Percentiles rank a stretch among this genome's conserved stretches.
phyloP scores from a whole-genome alignment of 1,139 yeast species.

The Scheffersomyces insectosa region DNA sequence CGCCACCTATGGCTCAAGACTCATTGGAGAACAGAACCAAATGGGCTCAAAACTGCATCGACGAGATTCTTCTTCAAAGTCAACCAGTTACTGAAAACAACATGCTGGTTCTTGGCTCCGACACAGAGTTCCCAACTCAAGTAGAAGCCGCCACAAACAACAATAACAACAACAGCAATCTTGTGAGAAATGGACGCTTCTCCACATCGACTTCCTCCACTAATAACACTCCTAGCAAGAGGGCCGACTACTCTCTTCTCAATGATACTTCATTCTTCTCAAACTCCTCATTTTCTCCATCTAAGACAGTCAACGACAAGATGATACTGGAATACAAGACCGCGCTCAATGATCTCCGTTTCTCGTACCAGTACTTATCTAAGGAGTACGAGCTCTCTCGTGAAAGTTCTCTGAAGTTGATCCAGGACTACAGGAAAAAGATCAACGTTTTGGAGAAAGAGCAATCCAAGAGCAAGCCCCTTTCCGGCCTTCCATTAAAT shows the following conservation, averaged over 20 bases:
- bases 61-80: conserved; percentile 8
- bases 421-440: conserved; percentile 51
- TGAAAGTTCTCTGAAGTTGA: conserved; percentile 45
- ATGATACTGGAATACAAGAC: conserved; percentile 48
- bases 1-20: conserved; percentile 35
- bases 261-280: conserved; percentile 30
- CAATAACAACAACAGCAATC: not conserved
- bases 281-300: conserved; percentile 19
- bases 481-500: conserved; percentile 14
- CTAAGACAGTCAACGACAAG: conserved; percentile 20
- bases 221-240: not conserved
- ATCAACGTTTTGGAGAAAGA: conserved; percentile 47
- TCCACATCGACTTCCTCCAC: not conserved
- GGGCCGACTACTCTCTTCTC: conserved; percentile 15
- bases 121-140: not conserved
- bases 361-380: conserved; percentile 61
- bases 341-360: conserved; percentile 60
- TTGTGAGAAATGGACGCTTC: too few species aligned
- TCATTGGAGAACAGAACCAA: conserved; percentile 33
- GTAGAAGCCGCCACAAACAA: not conserved
- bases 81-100: not conserved
- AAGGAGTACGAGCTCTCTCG: conserved; percentile 62
- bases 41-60: conserved; percentile 60
- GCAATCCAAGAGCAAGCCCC: conserved; percentile 17
- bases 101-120: too few species aligned